These are phyloP conservation scores for Aspergillus bertholletiae DNA, from an alignment of 495 filamentous ascomycete species.

Conservation along the genomic window DNA sequence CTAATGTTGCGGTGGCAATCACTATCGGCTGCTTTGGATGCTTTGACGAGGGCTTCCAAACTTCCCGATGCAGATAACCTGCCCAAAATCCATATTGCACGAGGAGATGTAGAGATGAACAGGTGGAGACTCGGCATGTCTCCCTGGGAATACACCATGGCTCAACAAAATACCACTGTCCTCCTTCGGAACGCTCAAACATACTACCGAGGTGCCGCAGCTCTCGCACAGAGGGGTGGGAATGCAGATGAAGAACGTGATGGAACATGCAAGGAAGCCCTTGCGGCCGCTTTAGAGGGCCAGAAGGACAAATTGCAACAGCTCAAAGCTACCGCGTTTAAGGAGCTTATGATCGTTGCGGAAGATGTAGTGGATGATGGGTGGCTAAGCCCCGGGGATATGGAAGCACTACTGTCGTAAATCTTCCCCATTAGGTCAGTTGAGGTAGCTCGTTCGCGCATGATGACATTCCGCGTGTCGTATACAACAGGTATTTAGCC, in stretches of 20 bases:
- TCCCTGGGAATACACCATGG: conserved; percentile 42
- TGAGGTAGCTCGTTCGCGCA: neutral
- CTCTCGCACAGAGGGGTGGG: conserved; percentile 40
- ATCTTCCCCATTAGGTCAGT: conserved; percentile 1
- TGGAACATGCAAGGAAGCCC: conserved; percentile 40
- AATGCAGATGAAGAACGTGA: conserved; percentile 44
- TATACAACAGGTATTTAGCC: neutral
- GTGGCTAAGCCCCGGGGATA: conserved; percentile 33
- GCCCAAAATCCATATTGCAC: conserved; percentile 55
- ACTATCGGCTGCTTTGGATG: conserved; percentile 43
- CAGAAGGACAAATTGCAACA: conserved; percentile 37
- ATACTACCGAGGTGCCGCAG: conserved; percentile 60
- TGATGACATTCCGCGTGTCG: neutral
- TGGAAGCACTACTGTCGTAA: conserved; percentile 36
- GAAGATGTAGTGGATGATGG: conserved; percentile 51
- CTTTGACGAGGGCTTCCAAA: conserved; percentile 52
- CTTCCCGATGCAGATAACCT: conserved; percentile 49
- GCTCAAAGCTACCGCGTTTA: conserved; percentile 26
- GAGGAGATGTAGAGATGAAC: conserved; percentile 61
- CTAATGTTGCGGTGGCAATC: conserved; percentile 45
- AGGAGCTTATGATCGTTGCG: conserved; percentile 33
- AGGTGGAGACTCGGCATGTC: conserved; percentile 51
- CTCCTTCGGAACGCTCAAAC: conserved; percentile 61
- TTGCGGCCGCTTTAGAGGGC: conserved; percentile 42
- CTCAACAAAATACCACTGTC: conserved; percentile 43